phyloP scores from a whole-genome alignment of 306 rosid genomes.

The Inga laurina region DNA sequence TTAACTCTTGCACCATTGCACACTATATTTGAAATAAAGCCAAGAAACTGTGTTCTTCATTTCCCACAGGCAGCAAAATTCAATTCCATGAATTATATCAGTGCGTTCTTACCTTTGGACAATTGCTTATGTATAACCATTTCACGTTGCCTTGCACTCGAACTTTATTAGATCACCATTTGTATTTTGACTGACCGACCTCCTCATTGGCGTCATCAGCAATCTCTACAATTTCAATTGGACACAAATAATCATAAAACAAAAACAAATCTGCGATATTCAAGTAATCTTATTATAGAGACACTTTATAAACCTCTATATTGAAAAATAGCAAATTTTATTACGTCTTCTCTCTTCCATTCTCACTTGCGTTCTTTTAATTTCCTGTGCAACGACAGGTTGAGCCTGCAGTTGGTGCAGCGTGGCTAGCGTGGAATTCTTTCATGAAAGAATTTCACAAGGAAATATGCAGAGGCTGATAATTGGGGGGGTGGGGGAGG shows the following conservation, averaged over 20 bases:
- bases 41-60: background rate
- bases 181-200: background rate
- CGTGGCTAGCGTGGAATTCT: slow-evolving; percentile 88
- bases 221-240: background rate
- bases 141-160: background rate
- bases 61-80: background rate
- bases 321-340: background rate
- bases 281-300: background rate
- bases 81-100: background rate
- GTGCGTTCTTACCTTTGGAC: background rate
- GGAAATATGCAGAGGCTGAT: slow-evolving; percentile 46
- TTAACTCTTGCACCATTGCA: background rate
- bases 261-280: background rate
- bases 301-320: background rate
- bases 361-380: background rate
- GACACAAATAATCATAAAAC: background rate
- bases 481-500: slow-evolving; percentile 4
- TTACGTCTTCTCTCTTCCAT: background rate
- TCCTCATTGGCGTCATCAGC: background rate
- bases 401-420: slow-evolving; percentile 96
- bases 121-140: background rate
- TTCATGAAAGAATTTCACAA: slow-evolving; percentile 57
- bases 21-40: background rate
- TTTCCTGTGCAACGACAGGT: slow-evolving; percentile 52
- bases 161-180: background rate